phyloP scores from a whole-genome alignment of 192 early-diverging fungal genomes.

The Lunasporangiospora selenospora region DNA sequence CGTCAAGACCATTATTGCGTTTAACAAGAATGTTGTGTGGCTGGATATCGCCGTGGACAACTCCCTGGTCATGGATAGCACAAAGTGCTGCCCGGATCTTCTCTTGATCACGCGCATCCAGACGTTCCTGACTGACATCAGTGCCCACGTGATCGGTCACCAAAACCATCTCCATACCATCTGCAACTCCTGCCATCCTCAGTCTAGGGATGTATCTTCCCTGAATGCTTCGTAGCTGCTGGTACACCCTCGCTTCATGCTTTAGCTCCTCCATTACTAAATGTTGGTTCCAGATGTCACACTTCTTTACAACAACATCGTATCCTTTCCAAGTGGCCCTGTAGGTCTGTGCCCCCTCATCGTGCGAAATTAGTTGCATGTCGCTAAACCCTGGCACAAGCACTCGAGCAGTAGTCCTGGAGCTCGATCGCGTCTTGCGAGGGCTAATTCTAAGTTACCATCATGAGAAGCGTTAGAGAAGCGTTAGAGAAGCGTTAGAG shows the following conservation, averaged over 20 bases:
- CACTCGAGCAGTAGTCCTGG: background rate
- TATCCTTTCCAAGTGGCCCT: slow-evolving; percentile 7
- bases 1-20: background rate
- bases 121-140: slow-evolving; percentile 3
- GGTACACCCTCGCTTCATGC: slow-evolving; percentile 32
- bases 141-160: slow-evolving; percentile 3
- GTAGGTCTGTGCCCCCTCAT: slow-evolving; percentile 11
- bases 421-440: background rate
- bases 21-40: slow-evolving; percentile 29
- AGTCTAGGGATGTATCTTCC: slow-evolving; percentile 12
- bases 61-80: slow-evolving; percentile 18
- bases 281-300: slow-evolving; percentile 15
- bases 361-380: slow-evolving; percentile 9
- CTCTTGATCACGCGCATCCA: background rate
- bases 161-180: slow-evolving; percentile 18
- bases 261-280: slow-evolving; percentile 13
- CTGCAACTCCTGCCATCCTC: slow-evolving; percentile 8
- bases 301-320: slow-evolving; percentile 21
- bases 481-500: background rate
- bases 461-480: too few species aligned
- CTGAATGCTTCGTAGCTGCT: slow-evolving; percentile 12
- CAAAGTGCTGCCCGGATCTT: slow-evolving; percentile 14
- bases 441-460: background rate
- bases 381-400: background rate
- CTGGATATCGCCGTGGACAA: slow-evolving; percentile 29